Evolutionary conservation across 2,329 filamentous ascomycete species (phyloP).

Genomic region (Lasiodiplodia hormozganensis): DNA sequence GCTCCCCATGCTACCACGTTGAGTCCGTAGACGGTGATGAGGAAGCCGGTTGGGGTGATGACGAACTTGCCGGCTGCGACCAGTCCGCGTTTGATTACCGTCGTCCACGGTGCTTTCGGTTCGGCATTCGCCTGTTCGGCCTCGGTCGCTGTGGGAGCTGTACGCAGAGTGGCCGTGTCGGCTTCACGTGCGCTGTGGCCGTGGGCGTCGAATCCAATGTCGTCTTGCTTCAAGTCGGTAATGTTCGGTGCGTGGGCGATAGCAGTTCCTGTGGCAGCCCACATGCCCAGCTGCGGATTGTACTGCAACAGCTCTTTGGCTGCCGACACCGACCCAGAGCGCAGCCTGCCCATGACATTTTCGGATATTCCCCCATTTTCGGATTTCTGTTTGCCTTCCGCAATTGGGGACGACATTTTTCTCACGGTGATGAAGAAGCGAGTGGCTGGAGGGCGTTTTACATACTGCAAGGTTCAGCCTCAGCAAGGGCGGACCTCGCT

Average conservation of each 20-base stretch:
- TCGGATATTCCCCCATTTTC: not conserved
- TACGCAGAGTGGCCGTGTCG: conserved; percentile 1
- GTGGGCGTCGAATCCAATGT: conserved; percentile 5
- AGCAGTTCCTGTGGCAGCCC: conserved; percentile 12
- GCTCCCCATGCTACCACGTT: conserved; percentile 91
- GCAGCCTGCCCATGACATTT: conserved; percentile 7
- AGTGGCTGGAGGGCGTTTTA: not conserved
- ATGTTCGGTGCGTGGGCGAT: conserved; percentile 9
- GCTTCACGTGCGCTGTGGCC: conserved; percentile 18
- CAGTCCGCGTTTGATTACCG: not conserved
- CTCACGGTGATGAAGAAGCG: not conserved
- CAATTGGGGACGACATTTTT: not conserved
- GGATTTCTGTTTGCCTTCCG: not conserved
- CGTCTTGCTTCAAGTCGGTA: conserved; percentile 9
- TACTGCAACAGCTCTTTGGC: conserved; percentile 9
- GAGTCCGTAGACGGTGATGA: conserved; percentile 56
- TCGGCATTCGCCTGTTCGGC: not conserved
- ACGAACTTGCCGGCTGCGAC: conserved; percentile 7
- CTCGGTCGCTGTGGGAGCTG: not conserved
- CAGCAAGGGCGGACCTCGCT: not conserved
- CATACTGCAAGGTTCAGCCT: not conserved
- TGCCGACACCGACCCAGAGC: conserved; percentile 1
- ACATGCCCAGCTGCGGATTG: conserved; percentile 17
- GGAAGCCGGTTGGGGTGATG: conserved; percentile 10
- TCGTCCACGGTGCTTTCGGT: conserved; percentile 7